A percentile compares a stretch with the other conserved stretches of the same genome.
Conservation (phyloP, 1,139 yeast species). For the Entelexis paramagnoliae region DNA sequence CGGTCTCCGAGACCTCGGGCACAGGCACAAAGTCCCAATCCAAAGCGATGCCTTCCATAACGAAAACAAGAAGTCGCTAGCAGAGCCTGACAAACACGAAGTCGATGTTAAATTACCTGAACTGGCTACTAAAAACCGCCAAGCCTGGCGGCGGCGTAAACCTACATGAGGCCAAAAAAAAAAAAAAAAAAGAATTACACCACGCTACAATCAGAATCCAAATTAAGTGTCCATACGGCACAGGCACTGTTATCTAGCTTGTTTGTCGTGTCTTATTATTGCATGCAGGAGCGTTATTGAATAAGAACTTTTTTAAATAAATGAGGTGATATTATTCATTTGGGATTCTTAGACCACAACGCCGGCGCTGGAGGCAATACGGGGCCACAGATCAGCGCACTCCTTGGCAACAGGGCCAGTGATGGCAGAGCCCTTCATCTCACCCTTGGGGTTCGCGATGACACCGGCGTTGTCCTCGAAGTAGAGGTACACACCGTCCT, state of each 20-base stretch:
- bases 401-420: slow-evolving; percentile 99
- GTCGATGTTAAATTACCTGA: background rate
- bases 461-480: slow-evolving; percentile 99
- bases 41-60: slow-evolving; percentile 17
- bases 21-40: slow-evolving; percentile 30
- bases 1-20: slow-evolving; percentile 35
- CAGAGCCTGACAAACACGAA: slow-evolving; percentile 1
- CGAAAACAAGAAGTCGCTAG: background rate
- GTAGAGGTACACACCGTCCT: slow-evolving; percentile 99
- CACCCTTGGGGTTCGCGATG: slow-evolving; percentile 99
- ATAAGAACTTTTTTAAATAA: slow-evolving; percentile 11
- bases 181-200: no score
- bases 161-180: no score
- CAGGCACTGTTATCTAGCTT: no score
- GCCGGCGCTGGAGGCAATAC: slow-evolving; percentile 99
- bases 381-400: slow-evolving; percentile 99
- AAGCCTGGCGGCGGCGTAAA: no score
- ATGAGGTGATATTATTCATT: slow-evolving; percentile 8
- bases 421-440: slow-evolving; percentile 99
- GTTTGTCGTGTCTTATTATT: background rate
- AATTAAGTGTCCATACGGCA: no score
- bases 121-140: no score
- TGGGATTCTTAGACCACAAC: slow-evolving; percentile 73
- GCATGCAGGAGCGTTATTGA: background rate
- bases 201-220: no score